A percentile compares a stretch with the other conserved stretches of the same genome.
phyloP scores from a whole-genome alignment of 2,329 filamentous ascomycete species.

The Scedosporium dehoogii region DNA sequence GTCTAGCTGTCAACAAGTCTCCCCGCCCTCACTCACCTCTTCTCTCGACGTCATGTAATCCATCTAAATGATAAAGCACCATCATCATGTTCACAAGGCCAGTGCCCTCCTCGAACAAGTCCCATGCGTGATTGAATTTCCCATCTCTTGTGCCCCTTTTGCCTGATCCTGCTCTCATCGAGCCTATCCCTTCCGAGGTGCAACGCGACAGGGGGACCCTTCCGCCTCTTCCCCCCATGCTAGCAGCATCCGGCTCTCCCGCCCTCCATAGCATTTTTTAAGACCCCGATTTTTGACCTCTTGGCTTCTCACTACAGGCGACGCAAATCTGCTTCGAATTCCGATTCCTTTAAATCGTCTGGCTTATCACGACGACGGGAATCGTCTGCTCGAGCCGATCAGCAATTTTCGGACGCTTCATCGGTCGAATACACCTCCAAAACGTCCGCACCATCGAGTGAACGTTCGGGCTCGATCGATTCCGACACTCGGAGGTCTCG shows the following conservation, averaged over 20 bases:
- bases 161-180: neutral
- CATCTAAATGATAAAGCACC: neutral
- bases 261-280: neutral
- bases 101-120: neutral
- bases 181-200: neutral
- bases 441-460: slow-evolving; percentile 29
- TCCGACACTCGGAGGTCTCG: slow-evolving; percentile 19
- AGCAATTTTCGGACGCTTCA: neutral
- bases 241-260: neutral
- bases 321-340: neutral
- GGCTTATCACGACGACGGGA: neutral
- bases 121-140: neutral
- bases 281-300: neutral
- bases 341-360: neutral
- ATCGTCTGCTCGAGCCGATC: neutral
- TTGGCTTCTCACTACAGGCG: neutral
- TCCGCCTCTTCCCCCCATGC: neutral
- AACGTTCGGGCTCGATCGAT: slow-evolving; percentile 19
- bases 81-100: neutral
- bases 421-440: slow-evolving; percentile 16
- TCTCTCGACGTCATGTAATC: neutral
- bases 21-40: neutral
- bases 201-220: neutral
- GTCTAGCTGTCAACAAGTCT: neutral
- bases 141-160: neutral